phyloP scores from a whole-genome alignment of 768 basidiomycete species.

The Epithele typhae region DNA sequence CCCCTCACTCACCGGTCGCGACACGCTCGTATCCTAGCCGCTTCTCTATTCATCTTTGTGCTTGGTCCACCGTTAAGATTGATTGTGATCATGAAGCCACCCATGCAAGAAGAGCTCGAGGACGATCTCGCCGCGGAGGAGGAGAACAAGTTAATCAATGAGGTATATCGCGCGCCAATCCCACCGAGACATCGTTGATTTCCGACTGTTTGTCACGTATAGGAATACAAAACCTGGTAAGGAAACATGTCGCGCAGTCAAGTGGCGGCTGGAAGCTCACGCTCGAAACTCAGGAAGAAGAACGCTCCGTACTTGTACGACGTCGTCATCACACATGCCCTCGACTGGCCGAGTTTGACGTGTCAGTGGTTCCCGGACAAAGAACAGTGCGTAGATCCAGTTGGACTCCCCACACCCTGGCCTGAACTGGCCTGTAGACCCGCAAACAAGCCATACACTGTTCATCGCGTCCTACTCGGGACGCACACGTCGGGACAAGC shows the following conservation, averaged over 20 bases:
- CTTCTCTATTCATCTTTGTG: not conserved
- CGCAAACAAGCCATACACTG: conserved; percentile 88
- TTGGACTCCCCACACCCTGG: not conserved
- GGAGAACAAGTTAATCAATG: conserved; percentile 85
- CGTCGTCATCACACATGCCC: conserved; percentile 92
- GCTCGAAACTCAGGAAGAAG: conserved; percentile 65
- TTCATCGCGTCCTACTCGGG: conserved; percentile 90
- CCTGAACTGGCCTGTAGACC: conserved; percentile 46
- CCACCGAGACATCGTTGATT: too few relatives aligned
- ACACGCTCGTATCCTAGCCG: not conserved
- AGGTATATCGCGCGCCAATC: conserved; percentile 40
- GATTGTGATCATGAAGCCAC: conserved; percentile 39
- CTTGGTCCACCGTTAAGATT: not conserved
- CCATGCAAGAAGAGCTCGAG: conserved; percentile 60
- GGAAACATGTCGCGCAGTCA: not conserved
- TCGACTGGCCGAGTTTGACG: conserved; percentile 97
- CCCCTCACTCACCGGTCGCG: not conserved
- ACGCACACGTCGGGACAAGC: conserved; percentile 96
- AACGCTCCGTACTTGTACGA: conserved; percentile 98
- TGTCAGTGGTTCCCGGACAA: conserved; percentile 99
- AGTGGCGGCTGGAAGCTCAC: not conserved
- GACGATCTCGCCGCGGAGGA: conserved; percentile 81
- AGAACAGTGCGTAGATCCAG: conserved; percentile 62
- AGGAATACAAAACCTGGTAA: conserved; percentile 89
- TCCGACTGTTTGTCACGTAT: conserved; percentile 21